These are phyloP conservation scores for Citrullus colocynthis DNA, from an alignment of 306 rosid genomes.

Conservation along the genomic window DNA sequence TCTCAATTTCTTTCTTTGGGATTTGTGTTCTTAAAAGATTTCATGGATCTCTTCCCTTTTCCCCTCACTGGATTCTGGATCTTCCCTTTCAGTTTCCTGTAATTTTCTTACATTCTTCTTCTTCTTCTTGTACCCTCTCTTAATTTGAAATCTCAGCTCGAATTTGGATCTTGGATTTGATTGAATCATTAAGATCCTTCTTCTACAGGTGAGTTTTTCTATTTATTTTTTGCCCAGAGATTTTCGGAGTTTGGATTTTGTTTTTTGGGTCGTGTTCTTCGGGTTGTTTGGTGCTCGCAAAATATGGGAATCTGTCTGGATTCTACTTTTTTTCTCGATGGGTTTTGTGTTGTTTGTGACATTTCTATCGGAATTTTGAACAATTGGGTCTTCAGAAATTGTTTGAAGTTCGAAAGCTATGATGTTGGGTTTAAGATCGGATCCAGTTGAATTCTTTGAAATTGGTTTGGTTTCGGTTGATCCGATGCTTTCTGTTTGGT, in stretches of 20 bases:
- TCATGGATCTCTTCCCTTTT: background rate
- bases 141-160: background rate
- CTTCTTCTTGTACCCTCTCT: too few relatives aligned
- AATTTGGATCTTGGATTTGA: background rate
- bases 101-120: background rate
- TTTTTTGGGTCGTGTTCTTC: background rate
- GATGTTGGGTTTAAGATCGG: constrained; percentile 1
- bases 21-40: background rate
- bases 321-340: background rate
- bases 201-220: background rate
- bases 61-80: background rate
- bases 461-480: background rate
- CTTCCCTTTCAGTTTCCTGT: background rate
- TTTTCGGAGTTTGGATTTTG: background rate
- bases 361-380: background rate
- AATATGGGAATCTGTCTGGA: background rate
- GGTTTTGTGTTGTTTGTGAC: background rate
- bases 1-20: background rate
- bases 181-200: background rate
- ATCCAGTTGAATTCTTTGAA: background rate
- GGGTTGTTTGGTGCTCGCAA: background rate
- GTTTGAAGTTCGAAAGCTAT: background rate
- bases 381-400: background rate
- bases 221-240: background rate
- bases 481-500: background rate